A percentile compares a stretch with the other conserved stretches of the same genome.
These are phyloP conservation scores for Urtica urens DNA, from an alignment of 306 rosid genomes.

Conservation along the genomic window DNA sequence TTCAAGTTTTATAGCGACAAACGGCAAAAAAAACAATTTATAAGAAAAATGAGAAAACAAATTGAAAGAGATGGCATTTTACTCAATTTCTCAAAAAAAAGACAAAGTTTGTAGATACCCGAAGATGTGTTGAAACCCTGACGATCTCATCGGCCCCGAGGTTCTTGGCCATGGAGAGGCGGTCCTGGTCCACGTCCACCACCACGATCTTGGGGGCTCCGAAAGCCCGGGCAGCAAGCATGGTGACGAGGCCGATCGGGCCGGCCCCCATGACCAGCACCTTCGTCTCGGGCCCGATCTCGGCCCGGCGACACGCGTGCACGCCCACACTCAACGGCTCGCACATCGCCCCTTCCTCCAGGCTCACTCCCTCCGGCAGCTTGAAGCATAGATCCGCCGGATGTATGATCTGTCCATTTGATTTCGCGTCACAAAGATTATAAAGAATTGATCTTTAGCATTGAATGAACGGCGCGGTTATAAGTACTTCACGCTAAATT, in stretches of 20 bases:
- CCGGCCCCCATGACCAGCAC: conserved; percentile 88
- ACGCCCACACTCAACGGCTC: conserved; percentile 90
- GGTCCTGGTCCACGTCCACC: conserved; percentile 63
- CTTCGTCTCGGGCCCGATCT: conserved; percentile 70
- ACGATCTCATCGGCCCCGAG: conserved; percentile 69
- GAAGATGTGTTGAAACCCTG: conserved; percentile 54
- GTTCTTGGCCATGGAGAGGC: conserved; percentile 67
- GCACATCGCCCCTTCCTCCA: conserved; percentile 96
- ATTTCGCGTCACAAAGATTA: too few relatives aligned
- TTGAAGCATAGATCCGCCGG: conserved; percentile 81
- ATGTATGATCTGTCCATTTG: conserved; percentile 70
- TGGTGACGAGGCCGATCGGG: conserved; percentile 81
- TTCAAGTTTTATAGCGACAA: not conserved
- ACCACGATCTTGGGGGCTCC: conserved; percentile 61
- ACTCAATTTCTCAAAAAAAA: not conserved
- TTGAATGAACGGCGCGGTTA: too few relatives aligned
- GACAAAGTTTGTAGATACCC: conserved; percentile 22
- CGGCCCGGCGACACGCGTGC: conserved; percentile 86
- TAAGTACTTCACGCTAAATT: too few relatives aligned
- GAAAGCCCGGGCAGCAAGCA: conserved; percentile 82
- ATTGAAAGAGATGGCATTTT: too few relatives aligned
- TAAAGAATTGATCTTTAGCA: too few relatives aligned
- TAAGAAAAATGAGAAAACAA: too few relatives aligned
- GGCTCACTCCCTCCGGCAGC: conserved; percentile 73
- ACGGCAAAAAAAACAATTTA: too few relatives aligned